Evolutionary conservation across 2,329 filamentous ascomycete species (phyloP).

Genomic region (Penicillium sp.): DNA sequence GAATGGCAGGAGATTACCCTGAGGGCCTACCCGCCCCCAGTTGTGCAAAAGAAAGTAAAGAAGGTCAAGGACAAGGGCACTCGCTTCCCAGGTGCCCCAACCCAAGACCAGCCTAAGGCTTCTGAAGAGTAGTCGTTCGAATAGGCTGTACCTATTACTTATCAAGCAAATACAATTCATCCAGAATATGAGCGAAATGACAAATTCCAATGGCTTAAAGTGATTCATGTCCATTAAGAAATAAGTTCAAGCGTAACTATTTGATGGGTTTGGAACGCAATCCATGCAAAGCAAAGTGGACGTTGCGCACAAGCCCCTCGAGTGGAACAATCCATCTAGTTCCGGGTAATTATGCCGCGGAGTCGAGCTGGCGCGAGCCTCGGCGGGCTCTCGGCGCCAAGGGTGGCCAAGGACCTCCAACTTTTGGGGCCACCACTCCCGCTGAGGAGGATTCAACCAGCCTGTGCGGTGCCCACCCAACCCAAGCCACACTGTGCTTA

Average conservation of each 20-base stretch:
- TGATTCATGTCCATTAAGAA: background rate
- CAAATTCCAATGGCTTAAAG: background rate
- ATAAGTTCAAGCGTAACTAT: background rate
- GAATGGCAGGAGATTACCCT: conserved; percentile 79
- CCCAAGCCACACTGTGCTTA: background rate
- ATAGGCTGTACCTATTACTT: background rate
- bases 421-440: background rate
- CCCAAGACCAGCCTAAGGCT: conserved; percentile 8
- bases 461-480: background rate
- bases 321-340: background rate
- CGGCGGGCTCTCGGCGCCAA: background rate
- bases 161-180: background rate
- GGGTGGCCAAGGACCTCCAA: background rate
- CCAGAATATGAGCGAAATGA: background rate
- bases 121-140: background rate
- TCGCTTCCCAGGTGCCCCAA: conserved; percentile 44
- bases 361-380: background rate
- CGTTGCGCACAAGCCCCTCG: background rate
- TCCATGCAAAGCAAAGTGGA: background rate
- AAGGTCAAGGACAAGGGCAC: conserved; percentile 76
- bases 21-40: conserved; percentile 77
- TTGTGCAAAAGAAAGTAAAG: conserved; percentile 64
- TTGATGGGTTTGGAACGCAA: background rate
- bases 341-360: background rate
- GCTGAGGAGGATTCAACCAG: background rate